Evolutionary conservation across 768 basidiomycete species (phyloP), one percentile per base, ranked within the genome.

Genomic region (Zangia roseola): DNA sequence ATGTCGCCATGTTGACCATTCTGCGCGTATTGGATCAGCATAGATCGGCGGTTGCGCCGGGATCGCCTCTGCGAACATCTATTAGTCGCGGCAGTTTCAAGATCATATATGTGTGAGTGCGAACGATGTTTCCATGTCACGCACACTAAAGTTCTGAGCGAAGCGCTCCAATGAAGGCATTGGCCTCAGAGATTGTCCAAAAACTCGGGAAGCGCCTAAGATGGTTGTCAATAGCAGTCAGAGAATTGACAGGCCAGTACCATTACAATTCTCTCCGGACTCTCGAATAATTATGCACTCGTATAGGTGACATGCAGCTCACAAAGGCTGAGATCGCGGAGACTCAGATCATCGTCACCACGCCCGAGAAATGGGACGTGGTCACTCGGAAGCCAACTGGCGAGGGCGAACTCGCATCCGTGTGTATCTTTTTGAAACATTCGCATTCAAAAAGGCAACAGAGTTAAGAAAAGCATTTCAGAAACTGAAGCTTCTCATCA

Each of bases 361-460:
- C 97, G 1, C 97, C 97, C 0, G 97, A 99, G 67, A 99, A 99
- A 68, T 99, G 97, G 97, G 97, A 98, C 57, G 97, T 99, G 0
- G 97, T 99, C 3, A 99, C 97, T 9, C 75, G 97, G 53, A 98
- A 97, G 65, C 93, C 95, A 1, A 93, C 89, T 1, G 94, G 94
- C 8, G 97, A 98, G 71, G 95, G 94, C 12, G 94, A 98, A 64
- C 74, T 98, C n/a, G 91, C 91, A 28, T 87, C 91, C 43, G 94
- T 94, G 54, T 47, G 86, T 66, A 37, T 47, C 30, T 14, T 31
- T 38, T 25, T 41, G 9, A 10, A 31, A 14, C 14, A 10, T 9
- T 39, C 9, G 17, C 42, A n/a, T 28, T 37, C 16, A 17, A 17
- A 19, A 33, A 19, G 17, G 14, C 20, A 12, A 8, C 34, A 19